Conservation (phyloP, 176 grass and related monocot genomes). For the Metroxylon sagu region DNA sequence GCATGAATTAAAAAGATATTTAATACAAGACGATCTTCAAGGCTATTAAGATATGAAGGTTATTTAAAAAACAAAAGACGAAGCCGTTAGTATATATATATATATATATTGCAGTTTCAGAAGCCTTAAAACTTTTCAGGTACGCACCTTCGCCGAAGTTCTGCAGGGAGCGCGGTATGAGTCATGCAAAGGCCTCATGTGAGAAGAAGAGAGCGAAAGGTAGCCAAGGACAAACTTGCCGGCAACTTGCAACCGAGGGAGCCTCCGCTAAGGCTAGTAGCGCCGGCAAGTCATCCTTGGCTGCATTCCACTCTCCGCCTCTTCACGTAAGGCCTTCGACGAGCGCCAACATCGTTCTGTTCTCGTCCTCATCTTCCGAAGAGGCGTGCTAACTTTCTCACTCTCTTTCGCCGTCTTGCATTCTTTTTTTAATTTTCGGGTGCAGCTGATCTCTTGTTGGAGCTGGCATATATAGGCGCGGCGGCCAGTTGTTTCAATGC, state of each 20-base stretch:
- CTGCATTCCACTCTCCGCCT: slow-evolving; percentile 15
- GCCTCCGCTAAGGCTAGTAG: not conserved
- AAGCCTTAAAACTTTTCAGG: too few relatives aligned
- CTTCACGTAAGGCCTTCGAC: slow-evolving; percentile 2
- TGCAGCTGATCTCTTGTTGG: not conserved
- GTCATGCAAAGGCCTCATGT: slow-evolving; percentile 7
- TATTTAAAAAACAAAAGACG: too few relatives aligned
- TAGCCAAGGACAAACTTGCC: slow-evolving; percentile 28
- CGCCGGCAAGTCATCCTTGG: slow-evolving; percentile 24
- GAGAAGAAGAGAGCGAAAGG: slow-evolving; percentile 15
- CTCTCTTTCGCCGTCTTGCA: not conserved
- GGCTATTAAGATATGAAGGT: too few relatives aligned
- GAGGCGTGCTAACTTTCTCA: not conserved
- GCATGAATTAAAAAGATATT: too few relatives aligned
- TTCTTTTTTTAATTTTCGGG: too few relatives aligned
- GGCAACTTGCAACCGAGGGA: not conserved
- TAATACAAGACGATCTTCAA: too few relatives aligned
- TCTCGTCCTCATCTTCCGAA: not conserved
- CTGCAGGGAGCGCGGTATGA: not conserved
- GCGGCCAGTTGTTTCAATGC: not conserved
- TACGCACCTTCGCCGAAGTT: too few relatives aligned
- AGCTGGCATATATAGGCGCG: slow-evolving; percentile 9
- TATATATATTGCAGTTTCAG: too few relatives aligned
- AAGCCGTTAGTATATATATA: too few relatives aligned
- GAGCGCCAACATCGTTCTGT: not conserved